These are phyloP conservation scores for Marsdenia floribunda DNA, from an alignment of 257 asterid species.

Conservation along the genomic window DNA sequence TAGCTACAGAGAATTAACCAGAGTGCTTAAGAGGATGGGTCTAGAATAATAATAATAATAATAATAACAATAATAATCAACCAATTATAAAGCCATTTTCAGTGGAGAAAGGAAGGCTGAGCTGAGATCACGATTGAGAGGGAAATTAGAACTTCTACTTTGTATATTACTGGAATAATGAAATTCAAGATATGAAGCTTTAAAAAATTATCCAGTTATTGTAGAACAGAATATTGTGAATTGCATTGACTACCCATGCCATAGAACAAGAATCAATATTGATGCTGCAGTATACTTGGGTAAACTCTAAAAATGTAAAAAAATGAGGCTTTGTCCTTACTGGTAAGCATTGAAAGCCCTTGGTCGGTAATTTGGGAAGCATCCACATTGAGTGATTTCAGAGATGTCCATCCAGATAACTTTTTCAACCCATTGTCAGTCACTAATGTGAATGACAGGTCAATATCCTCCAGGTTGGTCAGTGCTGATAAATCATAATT, in stretches of 20 bases:
- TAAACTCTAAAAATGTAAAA: neutral
- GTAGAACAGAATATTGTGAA: neutral
- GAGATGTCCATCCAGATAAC: slow-evolving; percentile 28
- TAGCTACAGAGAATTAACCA: neutral
- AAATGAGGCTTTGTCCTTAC: slow-evolving; percentile 9
- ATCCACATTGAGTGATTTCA: slow-evolving; percentile 35
- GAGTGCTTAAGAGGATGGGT: too few relatives aligned
- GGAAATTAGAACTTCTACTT: too few relatives aligned
- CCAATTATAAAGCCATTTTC: neutral
- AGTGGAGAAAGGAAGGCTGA: neutral
- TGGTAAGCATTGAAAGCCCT: slow-evolving; percentile 27
- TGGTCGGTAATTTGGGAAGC: slow-evolving; percentile 33
- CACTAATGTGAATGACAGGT: slow-evolving; percentile 30
- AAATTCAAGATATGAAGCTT: neutral
- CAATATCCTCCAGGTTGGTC: slow-evolving; percentile 30
- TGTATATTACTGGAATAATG: too few relatives aligned
- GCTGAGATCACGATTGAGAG: neutral
- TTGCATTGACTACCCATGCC: neutral
- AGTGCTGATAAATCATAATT: slow-evolving; percentile 20
- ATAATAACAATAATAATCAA: too few relatives aligned
- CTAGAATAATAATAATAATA: too few relatives aligned
- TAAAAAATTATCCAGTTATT: neutral
- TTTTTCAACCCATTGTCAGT: slow-evolving; percentile 28
- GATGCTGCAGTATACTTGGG: neutral
- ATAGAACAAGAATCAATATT: neutral